Evolutionary conservation across 139 green algal genomes (phyloP), one percentile per base, ranked within the genome.

Genomic region (Chlamydomonas applanata): DNA sequence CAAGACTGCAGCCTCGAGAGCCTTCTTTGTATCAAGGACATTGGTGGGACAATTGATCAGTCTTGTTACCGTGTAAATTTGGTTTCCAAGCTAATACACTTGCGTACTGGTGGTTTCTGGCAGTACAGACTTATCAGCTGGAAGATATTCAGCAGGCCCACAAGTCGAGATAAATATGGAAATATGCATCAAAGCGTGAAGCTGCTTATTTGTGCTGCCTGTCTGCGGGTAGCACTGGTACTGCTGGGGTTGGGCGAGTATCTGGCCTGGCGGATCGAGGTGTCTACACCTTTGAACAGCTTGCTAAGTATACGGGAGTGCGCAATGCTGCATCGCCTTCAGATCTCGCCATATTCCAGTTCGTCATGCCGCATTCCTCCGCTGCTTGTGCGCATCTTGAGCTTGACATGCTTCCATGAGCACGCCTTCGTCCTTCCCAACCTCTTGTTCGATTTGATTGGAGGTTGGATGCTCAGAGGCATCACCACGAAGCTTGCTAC

Each of bases 271-370:
- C 77, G 82, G 0, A 57, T 76, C 17, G 82, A 90, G 64, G 77
- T 87, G 5, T 78, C 79, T 1, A 87, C 85, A 0, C 71, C 79
- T 27, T 65, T 77, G 1, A 90, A 90, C 77, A 82, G 72, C 60
- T 33, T 82, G 13, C 35, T 86, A 0, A 54, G 76, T 24, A 45
- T 81, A 0, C 74, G 74, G 0, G 85, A 90, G n/a, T 79, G 85
- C 1, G 11, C 82, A 2, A 40, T 40, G 9, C 77, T 87, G 30
- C 61, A 74, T 34, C 44, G 49, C 29, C 52, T 79, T 2, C 62
- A 69, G 59, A 44, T 82, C 7, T 83, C 79, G 0, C 85, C 85
- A 0, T 90, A 86, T 53, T 35, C 20, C 1, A 82, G 85, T 30
- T 70, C 72, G 0, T 60, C 72, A 14, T 84, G 77, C 59, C 79